Evolutionary conservation across 1,284 basidiomycete genomes (phyloP).

Genomic region (Ceratobasidium sp.): DNA sequence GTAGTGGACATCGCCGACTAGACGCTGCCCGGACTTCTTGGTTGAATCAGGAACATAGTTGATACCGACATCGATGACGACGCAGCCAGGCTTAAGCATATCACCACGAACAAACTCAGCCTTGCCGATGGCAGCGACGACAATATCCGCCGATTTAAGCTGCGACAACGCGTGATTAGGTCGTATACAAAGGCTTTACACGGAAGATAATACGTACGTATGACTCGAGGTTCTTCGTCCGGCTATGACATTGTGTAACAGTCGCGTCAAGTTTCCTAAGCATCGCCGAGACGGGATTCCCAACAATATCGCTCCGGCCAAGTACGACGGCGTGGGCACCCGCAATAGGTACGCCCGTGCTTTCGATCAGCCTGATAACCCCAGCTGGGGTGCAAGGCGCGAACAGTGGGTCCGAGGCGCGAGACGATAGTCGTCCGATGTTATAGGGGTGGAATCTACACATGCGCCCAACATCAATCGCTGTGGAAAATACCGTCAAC

Average conservation of each 20-base stretch:
- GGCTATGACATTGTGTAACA: constrained; percentile 97
- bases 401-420: constrained; percentile 92
- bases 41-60: constrained; percentile 93
- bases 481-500: no score
- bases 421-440: constrained; percentile 94
- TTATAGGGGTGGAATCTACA: constrained; percentile 97
- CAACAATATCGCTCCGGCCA: constrained; percentile 98
- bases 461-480: not conserved
- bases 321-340: constrained; percentile 92
- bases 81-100: constrained; percentile 95
- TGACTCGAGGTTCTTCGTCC: constrained; percentile 83
- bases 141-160: constrained; percentile 90
- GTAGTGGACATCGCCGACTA: constrained; percentile 97
- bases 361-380: constrained; percentile 90
- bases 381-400: constrained; percentile 97
- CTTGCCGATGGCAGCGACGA: constrained; percentile 95
- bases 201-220: constrained; percentile 66
- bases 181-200: not conserved
- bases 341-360: constrained; percentile 79
- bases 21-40: constrained; percentile 95
- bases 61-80: constrained; percentile 97
- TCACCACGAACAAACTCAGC: constrained; percentile 91
- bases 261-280: constrained; percentile 93
- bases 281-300: constrained; percentile 93
- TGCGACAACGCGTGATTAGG: constrained; percentile 53